These are phyloP conservation scores for Russula earlei DNA, from an alignment of 768 basidiomycete species.

Conservation along the genomic window DNA sequence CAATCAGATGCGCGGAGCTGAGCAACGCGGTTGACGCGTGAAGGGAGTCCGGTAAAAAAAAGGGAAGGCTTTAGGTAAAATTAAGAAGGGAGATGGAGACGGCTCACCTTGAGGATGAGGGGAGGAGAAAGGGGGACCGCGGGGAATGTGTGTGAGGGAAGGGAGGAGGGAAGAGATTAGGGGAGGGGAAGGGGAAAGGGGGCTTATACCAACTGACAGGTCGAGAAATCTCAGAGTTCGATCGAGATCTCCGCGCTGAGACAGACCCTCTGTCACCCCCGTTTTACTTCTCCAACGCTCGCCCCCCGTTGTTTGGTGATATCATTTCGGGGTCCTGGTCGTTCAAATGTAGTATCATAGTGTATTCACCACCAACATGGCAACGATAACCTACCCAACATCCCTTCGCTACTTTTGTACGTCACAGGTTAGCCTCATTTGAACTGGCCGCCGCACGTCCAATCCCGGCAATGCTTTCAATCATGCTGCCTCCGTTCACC, in stretches of 20 bases:
- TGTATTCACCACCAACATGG: not conserved
- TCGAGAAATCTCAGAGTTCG: conserved; percentile 17
- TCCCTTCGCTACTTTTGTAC: not conserved
- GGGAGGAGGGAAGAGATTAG: conserved; percentile 20
- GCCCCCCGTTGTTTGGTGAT: no score
- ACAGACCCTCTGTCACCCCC: conserved; percentile 14
- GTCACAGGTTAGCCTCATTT: conserved; percentile 38
- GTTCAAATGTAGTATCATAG: not conserved
- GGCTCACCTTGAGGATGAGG: not conserved
- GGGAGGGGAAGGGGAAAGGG: conserved; percentile 23
- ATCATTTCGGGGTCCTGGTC: not conserved
- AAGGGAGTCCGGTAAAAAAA: not conserved
- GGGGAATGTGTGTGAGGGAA: not conserved
- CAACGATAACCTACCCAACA: not conserved
- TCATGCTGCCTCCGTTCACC: conserved; percentile 64
- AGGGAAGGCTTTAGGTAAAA: not conserved
- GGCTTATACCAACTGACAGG: conserved; percentile 21
- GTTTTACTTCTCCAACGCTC: no score
- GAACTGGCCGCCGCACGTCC: conserved; percentile 28
- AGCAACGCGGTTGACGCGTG: conserved; percentile 1
- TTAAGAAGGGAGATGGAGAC: not conserved
- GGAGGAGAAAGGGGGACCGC: not conserved
- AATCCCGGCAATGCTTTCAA: conserved; percentile 55
- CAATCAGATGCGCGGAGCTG: not conserved
- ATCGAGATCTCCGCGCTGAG: conserved; percentile 20